phyloP scores from a whole-genome alignment of 192 early-diverging fungal species.

The Umbelopsis isabellina region DNA sequence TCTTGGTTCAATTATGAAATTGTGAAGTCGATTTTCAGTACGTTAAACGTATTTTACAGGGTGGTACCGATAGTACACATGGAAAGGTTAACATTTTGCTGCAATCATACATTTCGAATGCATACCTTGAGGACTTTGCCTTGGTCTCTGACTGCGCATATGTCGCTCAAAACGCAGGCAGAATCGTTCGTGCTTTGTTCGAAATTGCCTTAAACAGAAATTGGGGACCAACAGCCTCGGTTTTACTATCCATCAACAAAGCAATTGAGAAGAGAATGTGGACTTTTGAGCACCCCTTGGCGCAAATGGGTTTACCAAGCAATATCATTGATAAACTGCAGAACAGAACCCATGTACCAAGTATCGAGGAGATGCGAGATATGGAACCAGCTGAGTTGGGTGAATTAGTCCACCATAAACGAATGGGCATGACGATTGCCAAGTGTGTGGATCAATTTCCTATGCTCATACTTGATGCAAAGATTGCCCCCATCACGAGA shows the following conservation, averaged over 20 bases:
- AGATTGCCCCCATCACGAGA: slow-evolving; percentile 93
- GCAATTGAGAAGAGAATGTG: slow-evolving; percentile 90
- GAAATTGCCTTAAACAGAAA: slow-evolving; percentile 94
- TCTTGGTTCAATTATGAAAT: neutral
- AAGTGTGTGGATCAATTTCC: slow-evolving; percentile 94
- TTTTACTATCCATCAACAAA: slow-evolving; percentile 84
- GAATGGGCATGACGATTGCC: slow-evolving; percentile 89
- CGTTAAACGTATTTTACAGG: neutral
- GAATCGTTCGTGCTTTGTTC: slow-evolving; percentile 95
- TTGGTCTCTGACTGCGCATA: slow-evolving; percentile 98
- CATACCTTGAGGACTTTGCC: slow-evolving; percentile 92
- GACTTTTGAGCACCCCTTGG: slow-evolving; percentile 87
- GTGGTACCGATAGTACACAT: slow-evolving; percentile 29
- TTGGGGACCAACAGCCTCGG: slow-evolving; percentile 82
- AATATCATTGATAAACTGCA: slow-evolving; percentile 83
- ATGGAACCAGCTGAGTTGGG: slow-evolving; percentile 93
- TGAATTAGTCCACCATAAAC: slow-evolving; percentile 84
- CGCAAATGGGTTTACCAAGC: slow-evolving; percentile 79
- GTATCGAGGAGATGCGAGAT: slow-evolving; percentile 76
- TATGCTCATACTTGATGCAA: slow-evolving; percentile 84
- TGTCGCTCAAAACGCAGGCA: slow-evolving; percentile 92
- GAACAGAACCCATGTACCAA: slow-evolving; percentile 42
- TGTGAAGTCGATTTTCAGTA: too few relatives aligned
- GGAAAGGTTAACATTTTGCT: slow-evolving; percentile 95
- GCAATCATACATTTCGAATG: slow-evolving; percentile 94